Percentiles rank a stretch among this genome's conserved stretches.
These are phyloP conservation scores for Eleusine coracana DNA, from an alignment of 176 grass and related monocot genomes.

Conservation along the genomic window DNA sequence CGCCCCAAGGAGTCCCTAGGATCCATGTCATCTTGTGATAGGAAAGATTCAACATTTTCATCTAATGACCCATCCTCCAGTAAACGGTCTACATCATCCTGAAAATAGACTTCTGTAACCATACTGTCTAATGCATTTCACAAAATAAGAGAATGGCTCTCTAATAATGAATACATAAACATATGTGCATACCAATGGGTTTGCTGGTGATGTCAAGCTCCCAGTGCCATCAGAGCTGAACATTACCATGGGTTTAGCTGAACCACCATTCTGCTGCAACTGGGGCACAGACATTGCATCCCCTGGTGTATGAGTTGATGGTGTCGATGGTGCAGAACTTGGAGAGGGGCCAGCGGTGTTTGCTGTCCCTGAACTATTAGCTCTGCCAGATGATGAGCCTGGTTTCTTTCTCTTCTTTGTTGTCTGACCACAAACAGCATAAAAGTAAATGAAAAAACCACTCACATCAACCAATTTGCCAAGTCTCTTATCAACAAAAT, in stretches of 20 bases:
- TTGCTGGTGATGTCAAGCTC: slow-evolving; percentile 83
- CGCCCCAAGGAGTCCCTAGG: slow-evolving; percentile 85
- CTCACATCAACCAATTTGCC: slow-evolving; percentile 20
- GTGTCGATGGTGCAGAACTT: slow-evolving; percentile 93
- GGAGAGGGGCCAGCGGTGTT: slow-evolving; percentile 98
- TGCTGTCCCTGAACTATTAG: slow-evolving; percentile 89
- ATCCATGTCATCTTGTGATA: slow-evolving; percentile 98
- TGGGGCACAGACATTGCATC: slow-evolving; percentile 88
- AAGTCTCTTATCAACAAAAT: slow-evolving; percentile 26
- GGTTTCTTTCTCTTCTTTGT: slow-evolving; percentile 78
- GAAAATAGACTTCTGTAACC: slow-evolving; percentile 39
- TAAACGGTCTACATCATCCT: slow-evolving; percentile 96
- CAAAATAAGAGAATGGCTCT: not conserved
- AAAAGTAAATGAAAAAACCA: slow-evolving; percentile 27
- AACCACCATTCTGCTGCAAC: slow-evolving; percentile 76
- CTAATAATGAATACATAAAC: not conserved
- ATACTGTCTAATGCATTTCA: slow-evolving; percentile 3
- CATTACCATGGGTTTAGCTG: slow-evolving; percentile 74
- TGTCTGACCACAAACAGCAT: slow-evolving; percentile 47
- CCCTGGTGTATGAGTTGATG: slow-evolving; percentile 95
- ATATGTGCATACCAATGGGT: slow-evolving; percentile 64
- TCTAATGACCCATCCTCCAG: slow-evolving; percentile 92
- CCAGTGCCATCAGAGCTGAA: slow-evolving; percentile 79
- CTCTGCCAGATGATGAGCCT: slow-evolving; percentile 75
- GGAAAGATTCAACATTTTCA: slow-evolving; percentile 99